Conservation (phyloP, 176 grass and related monocot species). For the Rhynchospora breviuscula region DNA sequence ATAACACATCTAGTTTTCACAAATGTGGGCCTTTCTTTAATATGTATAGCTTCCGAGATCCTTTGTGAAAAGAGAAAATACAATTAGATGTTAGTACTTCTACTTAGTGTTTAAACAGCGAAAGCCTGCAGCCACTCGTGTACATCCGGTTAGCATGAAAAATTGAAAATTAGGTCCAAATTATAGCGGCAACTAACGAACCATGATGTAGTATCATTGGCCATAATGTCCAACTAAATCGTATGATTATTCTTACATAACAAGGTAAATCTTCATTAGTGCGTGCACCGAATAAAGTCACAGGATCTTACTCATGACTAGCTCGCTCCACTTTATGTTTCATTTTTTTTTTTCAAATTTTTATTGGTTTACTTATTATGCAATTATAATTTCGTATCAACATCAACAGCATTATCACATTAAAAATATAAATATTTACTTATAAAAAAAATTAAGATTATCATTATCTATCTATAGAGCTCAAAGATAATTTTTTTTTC, state of each 20-base stretch:
- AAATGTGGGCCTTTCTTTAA: neutral
- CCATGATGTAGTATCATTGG: neutral
- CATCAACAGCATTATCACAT: too few relatives aligned
- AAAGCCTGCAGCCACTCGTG: constrained; percentile 1
- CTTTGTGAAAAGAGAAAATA: neutral
- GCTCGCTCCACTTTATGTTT: neutral
- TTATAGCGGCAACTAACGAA: neutral
- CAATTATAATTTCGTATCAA: too few relatives aligned
- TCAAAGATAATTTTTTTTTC: too few relatives aligned
- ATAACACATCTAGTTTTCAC: too few relatives aligned
- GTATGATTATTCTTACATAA: constrained; percentile 13
- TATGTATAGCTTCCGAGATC: neutral
- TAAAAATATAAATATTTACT: too few relatives aligned
- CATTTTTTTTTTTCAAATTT: neutral
- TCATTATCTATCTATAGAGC: too few relatives aligned
- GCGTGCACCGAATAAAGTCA: neutral
- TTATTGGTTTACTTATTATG: too few relatives aligned
- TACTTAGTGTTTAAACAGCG: neutral
- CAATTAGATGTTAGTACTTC: too few relatives aligned
- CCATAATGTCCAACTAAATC: neutral
- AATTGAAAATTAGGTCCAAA: neutral
- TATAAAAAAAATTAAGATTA: too few relatives aligned
- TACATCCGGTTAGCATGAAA: neutral
- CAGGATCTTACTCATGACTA: neutral
- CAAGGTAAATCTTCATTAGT: neutral